A percentile compares a stretch with the other conserved stretches of the same genome.
Conservation (phyloP, 306 rosid genomes). For the Cicer arietinum region DNA sequence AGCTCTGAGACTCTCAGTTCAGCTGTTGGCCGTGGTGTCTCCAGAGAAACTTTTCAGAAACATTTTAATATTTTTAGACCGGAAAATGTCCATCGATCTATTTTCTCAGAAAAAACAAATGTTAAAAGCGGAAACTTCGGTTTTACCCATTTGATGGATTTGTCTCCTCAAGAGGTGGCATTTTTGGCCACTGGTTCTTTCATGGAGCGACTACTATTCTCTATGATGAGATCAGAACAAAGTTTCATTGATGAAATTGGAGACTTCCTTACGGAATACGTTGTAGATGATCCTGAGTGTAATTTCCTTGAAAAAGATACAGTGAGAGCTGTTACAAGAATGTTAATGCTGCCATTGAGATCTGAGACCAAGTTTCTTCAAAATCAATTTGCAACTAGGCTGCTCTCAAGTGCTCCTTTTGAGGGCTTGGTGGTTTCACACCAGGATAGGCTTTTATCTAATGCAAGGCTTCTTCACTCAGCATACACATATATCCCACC, state of each 20-base stretch:
- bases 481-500: constrained; percentile 85
- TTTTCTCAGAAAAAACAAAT: constrained; percentile 56
- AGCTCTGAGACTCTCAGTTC: constrained; percentile 61
- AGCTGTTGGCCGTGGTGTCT: constrained; percentile 59
- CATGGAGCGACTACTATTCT: constrained; percentile 78
- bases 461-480: constrained; percentile 84
- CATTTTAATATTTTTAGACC: constrained; percentile 74
- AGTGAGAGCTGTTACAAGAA: constrained; percentile 77
- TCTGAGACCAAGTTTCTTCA: constrained; percentile 58
- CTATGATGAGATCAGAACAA: constrained; percentile 73
- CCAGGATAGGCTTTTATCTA: constrained; percentile 72
- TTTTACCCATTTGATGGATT: constrained; percentile 83
- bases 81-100: constrained; percentile 71
- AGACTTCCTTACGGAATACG: constrained; percentile 62
- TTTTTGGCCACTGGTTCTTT: constrained; percentile 80
- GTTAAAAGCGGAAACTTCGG: constrained; percentile 76
- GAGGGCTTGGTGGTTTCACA: constrained; percentile 82
- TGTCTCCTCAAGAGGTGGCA: constrained; percentile 82
- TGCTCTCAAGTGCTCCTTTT: constrained; percentile 71
- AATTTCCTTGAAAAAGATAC: constrained; percentile 65
- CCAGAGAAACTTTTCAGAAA: constrained; percentile 65
- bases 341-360: constrained; percentile 83
- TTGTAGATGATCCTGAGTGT: constrained; percentile 61
- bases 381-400: constrained; percentile 68
- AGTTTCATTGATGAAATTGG: constrained; percentile 62